Evolutionary conservation across 2,329 filamentous ascomycete genomes (phyloP), one percentile per base, ranked within the genome.

Genomic region (Penicillium sumatraense): DNA sequence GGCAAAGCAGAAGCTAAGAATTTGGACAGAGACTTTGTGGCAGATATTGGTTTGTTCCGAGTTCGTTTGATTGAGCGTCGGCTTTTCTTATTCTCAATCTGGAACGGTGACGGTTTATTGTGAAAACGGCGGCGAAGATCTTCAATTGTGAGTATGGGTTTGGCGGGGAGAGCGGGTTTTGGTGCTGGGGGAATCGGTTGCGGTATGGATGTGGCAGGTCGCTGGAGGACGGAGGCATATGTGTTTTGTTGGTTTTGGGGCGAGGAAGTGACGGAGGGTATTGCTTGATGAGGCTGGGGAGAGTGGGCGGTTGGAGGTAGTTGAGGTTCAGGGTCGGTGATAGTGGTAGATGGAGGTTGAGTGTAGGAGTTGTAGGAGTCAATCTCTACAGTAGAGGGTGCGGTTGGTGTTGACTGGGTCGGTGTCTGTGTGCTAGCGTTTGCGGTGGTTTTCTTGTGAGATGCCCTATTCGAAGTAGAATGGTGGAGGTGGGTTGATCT

Each of bases 61-160:
- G 21, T 47, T 54, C 41, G 53, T 42, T 50, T 50, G 29, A 35
- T 21, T 41, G 48, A 33, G 41, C 45, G 40, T 54, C 48, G 35
- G 33, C 29, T 50, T 50, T 9, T 14, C 21, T 55, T 50, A 11
- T 47, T 42, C 41, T 59, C 57, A 44, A 54, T 29, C 44, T 51
- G 41, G 53, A 59, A 59, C 5, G 53, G 53, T 47, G 57, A 59
- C 36, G 42, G 47, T 50, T 59, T 59, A 27, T 56, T 56, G 47
- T 56, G 31, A 47, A 53, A 59, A 27, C 51, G 53, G 53, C 29
- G 57, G 11, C 56, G 36, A 59, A 56, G 47, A 51, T 54, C 53
- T 49, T 56, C 53, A 11, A 54, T 56, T 49, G 41, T 56, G 50
- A 59, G 53, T 54, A 4, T 59, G 31, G 47, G 48, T 40, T 23